Evolutionary conservation across 768 basidiomycete species (phyloP).

Genomic region (Russula brevipes): DNA sequence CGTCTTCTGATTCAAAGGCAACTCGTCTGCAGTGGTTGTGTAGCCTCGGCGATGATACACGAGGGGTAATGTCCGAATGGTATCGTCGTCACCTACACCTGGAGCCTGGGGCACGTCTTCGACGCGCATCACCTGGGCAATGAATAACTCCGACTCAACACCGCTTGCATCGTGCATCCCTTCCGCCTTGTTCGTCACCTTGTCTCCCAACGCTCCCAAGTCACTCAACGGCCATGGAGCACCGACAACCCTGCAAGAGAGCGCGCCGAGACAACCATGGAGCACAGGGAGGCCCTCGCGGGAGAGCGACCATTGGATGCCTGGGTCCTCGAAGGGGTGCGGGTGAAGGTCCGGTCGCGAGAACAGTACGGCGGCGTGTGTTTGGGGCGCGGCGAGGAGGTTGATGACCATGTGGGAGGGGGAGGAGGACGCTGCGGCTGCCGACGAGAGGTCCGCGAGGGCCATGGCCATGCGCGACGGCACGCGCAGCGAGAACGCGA

Average conservation of each 20-base stretch:
- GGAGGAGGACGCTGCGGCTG: conserved; percentile 16
- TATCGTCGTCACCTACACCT: conserved; percentile 23
- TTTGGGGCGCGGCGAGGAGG: conserved; percentile 67
- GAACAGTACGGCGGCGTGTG: conserved; percentile 58
- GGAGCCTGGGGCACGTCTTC: conserved; percentile 35
- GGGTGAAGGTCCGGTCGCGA: conserved; percentile 68
- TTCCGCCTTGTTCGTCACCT: conserved; percentile 21
- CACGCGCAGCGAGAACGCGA: conserved; percentile 84
- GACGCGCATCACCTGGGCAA: conserved; percentile 70
- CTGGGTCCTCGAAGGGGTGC: conserved; percentile 45
- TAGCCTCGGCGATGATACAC: conserved; percentile 61
- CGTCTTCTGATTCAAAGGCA: conserved; percentile 1
- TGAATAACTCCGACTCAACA: conserved; percentile 65
- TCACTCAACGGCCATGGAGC: conserved; percentile 59
- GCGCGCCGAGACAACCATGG: conserved; percentile 56
- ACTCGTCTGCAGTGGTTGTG: conserved; percentile 42
- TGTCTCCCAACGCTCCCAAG: conserved; percentile 36
- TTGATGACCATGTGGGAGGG: conserved; percentile 68
- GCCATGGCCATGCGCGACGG: conserved; percentile 82
- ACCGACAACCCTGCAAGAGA: conserved; percentile 65
- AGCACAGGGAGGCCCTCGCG: conserved; percentile 57
- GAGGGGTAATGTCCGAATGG: conserved; percentile 44
- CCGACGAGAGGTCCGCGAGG: conserved; percentile 35
- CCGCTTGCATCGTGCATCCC: conserved; percentile 28
- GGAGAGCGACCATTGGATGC: conserved; percentile 39